Evolutionary conservation across 192 early-diverging fungal genomes (phyloP).

Genomic region (Gorgonomyces haynaldii): DNA sequence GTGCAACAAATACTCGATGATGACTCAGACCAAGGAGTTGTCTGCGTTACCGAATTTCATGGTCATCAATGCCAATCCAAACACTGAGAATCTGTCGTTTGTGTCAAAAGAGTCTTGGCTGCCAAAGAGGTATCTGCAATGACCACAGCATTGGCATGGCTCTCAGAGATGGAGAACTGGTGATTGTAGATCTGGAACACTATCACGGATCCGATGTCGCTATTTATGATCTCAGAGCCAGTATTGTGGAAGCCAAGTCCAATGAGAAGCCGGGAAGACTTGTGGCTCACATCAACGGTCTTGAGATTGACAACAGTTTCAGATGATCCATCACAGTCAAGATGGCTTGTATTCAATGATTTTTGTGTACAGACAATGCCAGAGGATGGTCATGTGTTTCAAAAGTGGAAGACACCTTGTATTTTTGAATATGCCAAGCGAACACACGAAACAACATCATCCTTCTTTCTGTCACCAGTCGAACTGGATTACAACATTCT

Average conservation of each 20-base stretch:
- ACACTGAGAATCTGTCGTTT: conserved; percentile 24
- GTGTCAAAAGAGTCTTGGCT: conserved; percentile 15
- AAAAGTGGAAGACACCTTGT: conserved; percentile 51
- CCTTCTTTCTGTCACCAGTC: conserved; percentile 4
- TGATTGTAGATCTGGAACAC: conserved; percentile 22
- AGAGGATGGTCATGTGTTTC: conserved; percentile 54
- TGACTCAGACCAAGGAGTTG: conserved; percentile 57
- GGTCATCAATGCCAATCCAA: conserved; percentile 65
- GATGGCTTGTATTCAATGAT: conserved; percentile 93
- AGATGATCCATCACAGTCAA: conserved; percentile 12
- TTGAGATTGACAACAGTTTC: conserved; percentile 12
- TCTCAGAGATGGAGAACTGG: conserved; percentile 26
- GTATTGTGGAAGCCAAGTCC: conserved; percentile 26
- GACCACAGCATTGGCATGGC: conserved; percentile 35
- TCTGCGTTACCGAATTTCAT: conserved; percentile 59
- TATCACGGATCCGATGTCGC: conserved; percentile 14
- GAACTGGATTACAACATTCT: conserved; percentile 21
- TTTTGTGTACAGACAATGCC: conserved; percentile 74
- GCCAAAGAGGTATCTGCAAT: conserved; percentile 8
- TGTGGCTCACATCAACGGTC: conserved; percentile 51
- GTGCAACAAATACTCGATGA: conserved; percentile 76
- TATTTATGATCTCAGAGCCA: conserved; percentile 52
- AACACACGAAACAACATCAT: conserved; percentile 31
- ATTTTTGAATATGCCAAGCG: conserved; percentile 51
- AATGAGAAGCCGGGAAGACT: conserved; percentile 57